Evolutionary conservation across 495 filamentous ascomycete species (phyloP).

Genomic region (Ascodesmis nigricans): DNA sequence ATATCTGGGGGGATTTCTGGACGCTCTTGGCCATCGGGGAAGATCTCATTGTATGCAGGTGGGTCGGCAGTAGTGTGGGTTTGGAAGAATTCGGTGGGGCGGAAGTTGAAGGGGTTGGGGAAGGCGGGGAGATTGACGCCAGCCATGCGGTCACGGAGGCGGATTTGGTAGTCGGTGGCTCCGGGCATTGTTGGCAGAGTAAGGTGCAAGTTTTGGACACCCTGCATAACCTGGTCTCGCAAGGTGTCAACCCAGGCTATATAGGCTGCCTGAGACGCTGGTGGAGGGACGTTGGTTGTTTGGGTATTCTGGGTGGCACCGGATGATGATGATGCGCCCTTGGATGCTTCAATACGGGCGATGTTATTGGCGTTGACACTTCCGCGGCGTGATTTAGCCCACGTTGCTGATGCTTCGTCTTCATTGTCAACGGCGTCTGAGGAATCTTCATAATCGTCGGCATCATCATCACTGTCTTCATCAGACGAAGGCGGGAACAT

Average conservation of each 20-base stretch:
- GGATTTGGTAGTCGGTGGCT: constrained; percentile 26
- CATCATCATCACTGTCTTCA: constrained; percentile 23
- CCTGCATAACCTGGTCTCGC: constrained; percentile 58
- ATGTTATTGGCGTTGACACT: constrained; percentile 15
- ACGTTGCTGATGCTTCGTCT: constrained; percentile 24
- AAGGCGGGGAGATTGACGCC: constrained; percentile 30
- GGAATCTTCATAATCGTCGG: constrained; percentile 11
- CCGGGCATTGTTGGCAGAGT: constrained; percentile 37
- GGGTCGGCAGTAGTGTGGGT: too few species aligned
- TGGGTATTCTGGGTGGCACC: constrained; percentile 17
- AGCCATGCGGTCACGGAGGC: constrained; percentile 15
- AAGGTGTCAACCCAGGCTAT: constrained; percentile 31
- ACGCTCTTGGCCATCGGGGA: constrained; percentile 29
- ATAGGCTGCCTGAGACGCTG: constrained; percentile 38
- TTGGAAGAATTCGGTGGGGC: too few species aligned
- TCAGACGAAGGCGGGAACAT: too few species aligned
- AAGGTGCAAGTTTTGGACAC: constrained; percentile 48
- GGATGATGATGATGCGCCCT: constrained; percentile 19
- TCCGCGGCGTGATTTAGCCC: constrained; percentile 26
- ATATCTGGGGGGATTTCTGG: constrained; percentile 22
- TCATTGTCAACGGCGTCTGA: constrained; percentile 2
- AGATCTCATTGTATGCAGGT: constrained; percentile 66
- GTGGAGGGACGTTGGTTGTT: constrained; percentile 27
- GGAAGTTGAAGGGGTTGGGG: constrained; percentile 24
- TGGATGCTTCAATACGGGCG: constrained; percentile 15